Evolutionary conservation across 306 rosid species (phyloP), one percentile per base, ranked within the genome.

Genomic region (Fragaria vesca): DNA sequence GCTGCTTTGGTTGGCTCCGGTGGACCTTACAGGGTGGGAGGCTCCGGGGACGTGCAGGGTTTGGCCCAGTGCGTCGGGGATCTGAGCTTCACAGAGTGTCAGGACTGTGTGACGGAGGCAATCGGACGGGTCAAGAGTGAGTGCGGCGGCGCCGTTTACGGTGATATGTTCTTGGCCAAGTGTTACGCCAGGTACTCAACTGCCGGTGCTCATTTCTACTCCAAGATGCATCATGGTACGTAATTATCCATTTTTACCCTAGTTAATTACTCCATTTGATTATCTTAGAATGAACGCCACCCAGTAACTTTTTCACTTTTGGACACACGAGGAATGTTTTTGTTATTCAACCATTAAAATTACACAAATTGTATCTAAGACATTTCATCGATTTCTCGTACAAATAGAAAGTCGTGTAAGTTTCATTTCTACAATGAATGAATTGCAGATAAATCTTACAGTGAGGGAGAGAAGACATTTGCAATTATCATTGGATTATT

Each of bases 401-500:
- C 8, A 40, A 40, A 5, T 40, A 40, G 5, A 40, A 40, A 54
- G 60, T 6, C 26, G n/a, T 18, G 8, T 5, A 40, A 63, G 15
- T 47, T 48, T 8, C 46, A 21, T 2, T 66, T 72, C 3, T 0
- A 50, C 6, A 36, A 36, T 26, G 57, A 36, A 36, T 26, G 57
- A 73, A 20, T 77, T 74, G 65, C 87, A 92, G 98, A 86, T 69
- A 91, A 87, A 85, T 87, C 92, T 0, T 72, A 8, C 36, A 76
- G 63, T 8, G 86, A 83, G 4, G 92, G 93, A 20, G 96, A 90
- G 83, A 95, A 95, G 86, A 95, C 97, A 74, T 95, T 95, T 82
- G 98, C 98, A 26, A 80, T 95, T 73, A 92, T 95, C 66, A 81
- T 95, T 63, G 98, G 98, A 66, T 79, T 95, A 81, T 74, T 95